Percentiles rank a stretch among this genome's conserved stretches.
phyloP scores from a whole-genome alignment of 352 stramenopile species.

The Phytophthora aleatoria region DNA sequence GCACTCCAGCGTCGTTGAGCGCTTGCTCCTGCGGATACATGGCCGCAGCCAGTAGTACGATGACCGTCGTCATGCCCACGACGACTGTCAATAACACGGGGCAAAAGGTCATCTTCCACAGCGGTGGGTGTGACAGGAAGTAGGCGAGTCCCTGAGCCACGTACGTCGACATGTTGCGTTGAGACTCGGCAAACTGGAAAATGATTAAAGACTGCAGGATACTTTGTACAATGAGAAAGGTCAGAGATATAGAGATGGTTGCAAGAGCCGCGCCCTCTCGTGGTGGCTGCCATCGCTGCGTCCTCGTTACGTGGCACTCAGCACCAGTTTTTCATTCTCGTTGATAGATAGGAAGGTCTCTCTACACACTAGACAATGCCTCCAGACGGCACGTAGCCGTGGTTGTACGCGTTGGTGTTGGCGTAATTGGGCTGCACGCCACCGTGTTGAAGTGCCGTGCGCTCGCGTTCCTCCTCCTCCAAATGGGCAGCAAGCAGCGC shows the following conservation, averaged over 20 bases:
- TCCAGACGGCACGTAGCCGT: conserved; percentile 26
- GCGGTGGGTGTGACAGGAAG: conserved; percentile 50
- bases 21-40: conserved; percentile 50
- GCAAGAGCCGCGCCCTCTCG: background rate
- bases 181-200: conserved; percentile 19
- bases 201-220: conserved; percentile 1
- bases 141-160: conserved; percentile 43
- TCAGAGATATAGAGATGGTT: conserved; percentile 12
- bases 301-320: conserved; percentile 2
- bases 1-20: conserved; percentile 42
- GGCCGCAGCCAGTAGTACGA: conserved; percentile 46
- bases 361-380: conserved; percentile 29
- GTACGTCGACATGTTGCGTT: conserved; percentile 35
- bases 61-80: conserved; percentile 43
- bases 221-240: background rate
- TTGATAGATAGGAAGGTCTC: conserved; percentile 11
- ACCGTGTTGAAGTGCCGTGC: conserved; percentile 11
- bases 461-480: conserved; percentile 45
- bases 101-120: conserved; percentile 54
- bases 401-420: conserved; percentile 21
- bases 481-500: conserved; percentile 71
- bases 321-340: background rate
- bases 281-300: conserved; percentile 8
- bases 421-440: conserved; percentile 11
- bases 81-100: conserved; percentile 54